These are phyloP conservation scores for Lasiodiplodia citricola DNA, from an alignment of 2,329 filamentous ascomycete species.

Conservation along the genomic window DNA sequence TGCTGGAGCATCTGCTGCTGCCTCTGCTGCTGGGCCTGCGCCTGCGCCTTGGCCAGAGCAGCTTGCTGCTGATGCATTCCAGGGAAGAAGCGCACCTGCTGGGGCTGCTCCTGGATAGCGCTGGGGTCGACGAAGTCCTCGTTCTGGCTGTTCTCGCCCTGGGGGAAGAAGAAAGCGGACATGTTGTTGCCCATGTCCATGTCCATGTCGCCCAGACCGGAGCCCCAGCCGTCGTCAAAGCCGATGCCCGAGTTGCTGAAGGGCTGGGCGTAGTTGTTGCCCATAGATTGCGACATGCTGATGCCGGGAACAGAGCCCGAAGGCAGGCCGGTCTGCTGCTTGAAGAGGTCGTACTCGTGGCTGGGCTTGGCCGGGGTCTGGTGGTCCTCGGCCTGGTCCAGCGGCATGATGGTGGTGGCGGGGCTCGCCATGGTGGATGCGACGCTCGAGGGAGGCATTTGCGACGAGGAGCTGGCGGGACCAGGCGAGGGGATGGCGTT, in stretches of 20 bases:
- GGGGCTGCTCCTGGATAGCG: slow-evolving; percentile 68
- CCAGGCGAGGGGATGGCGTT: slow-evolving; percentile 66
- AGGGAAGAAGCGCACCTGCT: slow-evolving; percentile 78
- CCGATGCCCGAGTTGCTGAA: slow-evolving; percentile 67
- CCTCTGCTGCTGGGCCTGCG: slow-evolving; percentile 52
- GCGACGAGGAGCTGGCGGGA: slow-evolving; percentile 54
- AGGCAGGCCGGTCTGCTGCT: slow-evolving; percentile 92
- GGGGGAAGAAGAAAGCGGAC: slow-evolving; percentile 69
- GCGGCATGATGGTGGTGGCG: slow-evolving; percentile 58
- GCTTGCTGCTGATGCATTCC: slow-evolving; percentile 92
- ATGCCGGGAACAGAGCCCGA: slow-evolving; percentile 82
- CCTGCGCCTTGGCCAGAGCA: slow-evolving; percentile 52
- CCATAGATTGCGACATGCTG: slow-evolving; percentile 58
- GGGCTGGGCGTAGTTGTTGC: slow-evolving; percentile 43
- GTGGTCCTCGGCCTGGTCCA: slow-evolving; percentile 54
- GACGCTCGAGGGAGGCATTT: slow-evolving; percentile 58
- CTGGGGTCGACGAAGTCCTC: slow-evolving; percentile 74
- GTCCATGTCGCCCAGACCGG: slow-evolving; percentile 66
- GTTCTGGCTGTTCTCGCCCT: slow-evolving; percentile 46
- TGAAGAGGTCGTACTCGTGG: slow-evolving; percentile 93
- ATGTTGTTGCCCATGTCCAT: slow-evolving; percentile 60
- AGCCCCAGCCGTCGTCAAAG: slow-evolving; percentile 66
- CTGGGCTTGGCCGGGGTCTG: slow-evolving; percentile 77
- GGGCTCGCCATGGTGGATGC: slow-evolving; percentile 60
- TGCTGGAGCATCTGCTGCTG: slow-evolving; percentile 61